Percentiles rank a stretch among this genome's conserved stretches.
These are phyloP conservation scores for Thyridium curvatum DNA, from an alignment of 2,329 filamentous ascomycete species.

Conservation along the genomic window DNA sequence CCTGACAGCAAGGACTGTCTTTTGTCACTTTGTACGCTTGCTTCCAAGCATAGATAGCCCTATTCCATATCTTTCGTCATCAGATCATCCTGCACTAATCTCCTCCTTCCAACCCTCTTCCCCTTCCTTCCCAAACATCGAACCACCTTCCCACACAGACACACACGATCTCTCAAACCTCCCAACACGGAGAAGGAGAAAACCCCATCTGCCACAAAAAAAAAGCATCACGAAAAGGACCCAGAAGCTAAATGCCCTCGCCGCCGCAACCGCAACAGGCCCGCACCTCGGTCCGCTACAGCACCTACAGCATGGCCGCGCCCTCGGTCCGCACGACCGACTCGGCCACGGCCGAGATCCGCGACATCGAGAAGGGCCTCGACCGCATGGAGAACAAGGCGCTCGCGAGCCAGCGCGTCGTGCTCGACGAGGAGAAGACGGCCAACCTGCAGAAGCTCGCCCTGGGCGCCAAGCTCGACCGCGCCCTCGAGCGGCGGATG, in stretches of 20 bases:
- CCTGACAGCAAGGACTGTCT: not conserved
- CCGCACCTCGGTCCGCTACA: constrained; percentile 50
- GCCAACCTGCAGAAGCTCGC: constrained; percentile 81
- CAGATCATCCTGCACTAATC: not conserved
- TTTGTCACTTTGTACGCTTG: constrained; percentile 1
- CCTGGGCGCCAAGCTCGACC: constrained; percentile 83
- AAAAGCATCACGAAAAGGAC: not conserved
- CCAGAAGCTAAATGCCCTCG: not conserved
- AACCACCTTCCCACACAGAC: too few relatives aligned
- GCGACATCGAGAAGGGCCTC: constrained; percentile 70
- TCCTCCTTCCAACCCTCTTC: not conserved
- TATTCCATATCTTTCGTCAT: not conserved
- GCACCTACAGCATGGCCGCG: constrained; percentile 54
- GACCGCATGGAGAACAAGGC: constrained; percentile 88
- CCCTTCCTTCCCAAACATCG: not conserved
- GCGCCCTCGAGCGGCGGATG: constrained; percentile 82
- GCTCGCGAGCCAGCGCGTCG: constrained; percentile 74
- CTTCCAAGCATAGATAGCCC: not conserved
- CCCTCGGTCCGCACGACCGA: constrained; percentile 48
- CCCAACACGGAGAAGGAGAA: too few relatives aligned
- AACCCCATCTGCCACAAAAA: too few relatives aligned
- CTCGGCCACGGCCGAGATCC: constrained; percentile 50
- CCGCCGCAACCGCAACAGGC: constrained; percentile 26
- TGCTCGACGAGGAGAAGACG: constrained; percentile 71
- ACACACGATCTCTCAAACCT: too few relatives aligned